Evolutionary conservation across 148 eudicot species (phyloP).

Genomic region (Heliosperma pusillum): DNA sequence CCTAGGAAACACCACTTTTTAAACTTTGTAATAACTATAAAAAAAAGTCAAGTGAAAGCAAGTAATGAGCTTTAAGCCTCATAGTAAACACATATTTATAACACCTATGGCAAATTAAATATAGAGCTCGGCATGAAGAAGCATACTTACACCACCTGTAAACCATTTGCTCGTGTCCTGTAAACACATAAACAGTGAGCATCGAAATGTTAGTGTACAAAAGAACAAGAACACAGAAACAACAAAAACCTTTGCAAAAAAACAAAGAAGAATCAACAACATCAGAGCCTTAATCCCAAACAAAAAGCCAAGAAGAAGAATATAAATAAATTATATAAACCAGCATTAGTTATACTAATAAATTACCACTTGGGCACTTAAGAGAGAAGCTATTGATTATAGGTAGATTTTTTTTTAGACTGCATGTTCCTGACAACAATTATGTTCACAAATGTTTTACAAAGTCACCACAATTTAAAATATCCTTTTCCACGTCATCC

Average conservation of each 20-base stretch:
- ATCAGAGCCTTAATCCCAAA: no score
- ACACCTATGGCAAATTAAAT: not conserved
- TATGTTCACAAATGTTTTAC: not conserved
- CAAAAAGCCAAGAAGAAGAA: not conserved
- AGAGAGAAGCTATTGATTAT: not conserved
- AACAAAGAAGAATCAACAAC: not conserved
- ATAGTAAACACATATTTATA: not conserved
- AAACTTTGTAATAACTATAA: not conserved
- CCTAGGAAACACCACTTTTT: no score
- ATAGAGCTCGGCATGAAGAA: conserved; percentile 6
- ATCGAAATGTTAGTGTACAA: conserved; percentile 1
- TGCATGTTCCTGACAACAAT: no score
- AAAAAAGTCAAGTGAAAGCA: not conserved
- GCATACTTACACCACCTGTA: conserved; percentile 44
- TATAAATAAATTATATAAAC: not conserved
- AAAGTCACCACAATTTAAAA: not conserved
- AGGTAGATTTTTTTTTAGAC: not conserved
- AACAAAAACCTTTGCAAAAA: not conserved
- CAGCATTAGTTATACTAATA: not conserved
- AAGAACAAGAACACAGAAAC: not conserved
- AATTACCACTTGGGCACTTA: not conserved
- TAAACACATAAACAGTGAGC: conserved; percentile 15
- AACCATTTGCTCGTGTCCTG: conserved; percentile 54
- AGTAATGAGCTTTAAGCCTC: not conserved
- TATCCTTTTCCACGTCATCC: not conserved